phyloP scores from a whole-genome alignment of 2,329 filamentous ascomycete genomes.

The Diaporthe caulivora region DNA sequence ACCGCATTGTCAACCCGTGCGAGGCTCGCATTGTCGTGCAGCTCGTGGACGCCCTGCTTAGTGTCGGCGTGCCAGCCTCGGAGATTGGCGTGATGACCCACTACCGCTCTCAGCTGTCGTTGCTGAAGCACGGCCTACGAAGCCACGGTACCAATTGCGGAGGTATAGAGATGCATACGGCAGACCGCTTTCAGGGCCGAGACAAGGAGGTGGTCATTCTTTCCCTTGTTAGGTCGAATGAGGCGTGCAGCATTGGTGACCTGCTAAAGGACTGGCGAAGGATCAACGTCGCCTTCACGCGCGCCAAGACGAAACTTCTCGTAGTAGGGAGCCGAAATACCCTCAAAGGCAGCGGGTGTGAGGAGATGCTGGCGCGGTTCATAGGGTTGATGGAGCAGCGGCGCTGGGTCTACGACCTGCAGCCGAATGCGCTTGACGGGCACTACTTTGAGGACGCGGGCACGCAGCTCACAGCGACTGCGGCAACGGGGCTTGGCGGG shows the following conservation, averaged over 20 bases:
- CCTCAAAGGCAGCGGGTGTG: constrained; percentile 76
- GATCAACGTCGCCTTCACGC: constrained; percentile 95
- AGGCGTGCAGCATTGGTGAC: constrained; percentile 86
- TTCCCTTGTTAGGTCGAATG: constrained; percentile 88
- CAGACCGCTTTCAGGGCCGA: constrained; percentile 95
- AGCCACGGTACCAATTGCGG: constrained; percentile 58
- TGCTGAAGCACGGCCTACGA: constrained; percentile 81
- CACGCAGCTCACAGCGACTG: constrained; percentile 59
- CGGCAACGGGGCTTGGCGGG: constrained; percentile 40
- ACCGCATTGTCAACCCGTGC: constrained; percentile 88
- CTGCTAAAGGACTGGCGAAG: constrained; percentile 90
- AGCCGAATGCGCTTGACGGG: constrained; percentile 70
- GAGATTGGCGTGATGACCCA: constrained; percentile 97
- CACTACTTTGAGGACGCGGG: constrained; percentile 75
- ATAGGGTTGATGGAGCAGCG: constrained; percentile 81
- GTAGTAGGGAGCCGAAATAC: constrained; percentile 87
- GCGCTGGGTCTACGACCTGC: constrained; percentile 85
- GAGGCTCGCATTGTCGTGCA: constrained; percentile 84
- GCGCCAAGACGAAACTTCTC: constrained; percentile 91
- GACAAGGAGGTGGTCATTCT: constrained; percentile 95
- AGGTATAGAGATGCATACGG: constrained; percentile 90
- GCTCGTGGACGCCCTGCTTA: constrained; percentile 83
- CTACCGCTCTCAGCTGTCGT: constrained; percentile 90
- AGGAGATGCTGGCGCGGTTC: constrained; percentile 83
- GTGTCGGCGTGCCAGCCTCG: constrained; percentile 77